phyloP scores from a whole-genome alignment of 345 rosid genomes.

The Boechera retrofracta region DNA sequence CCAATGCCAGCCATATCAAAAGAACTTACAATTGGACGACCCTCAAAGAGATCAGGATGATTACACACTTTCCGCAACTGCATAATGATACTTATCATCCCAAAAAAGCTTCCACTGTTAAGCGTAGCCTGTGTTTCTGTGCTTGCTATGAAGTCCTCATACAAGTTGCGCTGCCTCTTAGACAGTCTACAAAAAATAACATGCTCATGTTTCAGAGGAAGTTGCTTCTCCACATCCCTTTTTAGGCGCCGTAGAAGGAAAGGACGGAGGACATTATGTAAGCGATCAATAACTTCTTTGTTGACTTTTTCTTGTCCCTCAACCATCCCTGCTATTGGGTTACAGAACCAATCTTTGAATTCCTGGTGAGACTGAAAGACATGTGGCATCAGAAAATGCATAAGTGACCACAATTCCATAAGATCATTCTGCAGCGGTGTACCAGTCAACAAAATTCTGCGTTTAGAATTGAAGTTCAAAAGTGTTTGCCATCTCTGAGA shows the following conservation, averaged over 20 bases:
- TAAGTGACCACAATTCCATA: conserved; percentile 99
- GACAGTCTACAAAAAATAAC: conserved; percentile 94
- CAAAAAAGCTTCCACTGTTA: conserved; percentile 91
- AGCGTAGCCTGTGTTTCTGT: conserved; percentile 98
- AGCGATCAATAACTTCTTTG: conserved; percentile 96
- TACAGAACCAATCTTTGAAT: conserved; percentile 98
- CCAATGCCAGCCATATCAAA: conserved; percentile 89
- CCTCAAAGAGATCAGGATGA: conserved; percentile 99
- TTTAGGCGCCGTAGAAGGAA: conserved; percentile 94
- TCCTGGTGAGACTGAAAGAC: conserved; percentile 99
- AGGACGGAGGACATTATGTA: conserved; percentile 99
- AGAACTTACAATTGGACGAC: conserved; percentile 98
- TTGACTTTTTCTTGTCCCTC: conserved; percentile 98
- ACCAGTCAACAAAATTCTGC: conserved; percentile 94
- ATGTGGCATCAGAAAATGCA: conserved; percentile 99
- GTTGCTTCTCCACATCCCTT: conserved; percentile 99
- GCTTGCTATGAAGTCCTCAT: conserved; percentile 99
- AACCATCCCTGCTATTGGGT: conserved; percentile 99
- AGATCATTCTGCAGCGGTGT: conserved; percentile 99
- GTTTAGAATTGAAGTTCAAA: conserved; percentile 94
- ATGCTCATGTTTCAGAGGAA: conserved; percentile 92
- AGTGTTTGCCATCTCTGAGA: conserved; percentile 99
- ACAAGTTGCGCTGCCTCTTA: conserved; percentile 95
- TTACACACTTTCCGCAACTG: conserved; percentile 99
- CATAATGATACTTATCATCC: conserved; percentile 99